These are phyloP conservation scores for Colletotrichum limetticola DNA, from an alignment of 2,329 filamentous ascomycete species.

Conservation along the genomic window DNA sequence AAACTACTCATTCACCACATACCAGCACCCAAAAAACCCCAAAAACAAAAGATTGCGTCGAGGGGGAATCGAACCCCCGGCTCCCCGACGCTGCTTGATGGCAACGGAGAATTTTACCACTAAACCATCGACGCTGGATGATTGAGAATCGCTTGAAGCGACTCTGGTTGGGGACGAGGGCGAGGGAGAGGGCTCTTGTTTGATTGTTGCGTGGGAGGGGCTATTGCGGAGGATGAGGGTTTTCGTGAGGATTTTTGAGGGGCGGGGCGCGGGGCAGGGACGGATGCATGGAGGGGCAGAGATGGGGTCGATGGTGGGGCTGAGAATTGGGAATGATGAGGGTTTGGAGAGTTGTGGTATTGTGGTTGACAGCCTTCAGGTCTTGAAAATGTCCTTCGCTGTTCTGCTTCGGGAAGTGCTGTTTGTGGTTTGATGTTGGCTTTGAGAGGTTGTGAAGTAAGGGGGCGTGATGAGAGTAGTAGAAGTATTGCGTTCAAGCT, in stretches of 20 bases:
- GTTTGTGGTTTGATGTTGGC: not conserved
- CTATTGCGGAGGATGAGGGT: not conserved
- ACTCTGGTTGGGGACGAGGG: not conserved
- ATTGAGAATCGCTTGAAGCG: not conserved
- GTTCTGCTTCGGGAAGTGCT: not conserved
- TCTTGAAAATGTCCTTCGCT: not conserved
- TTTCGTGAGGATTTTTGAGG: not conserved
- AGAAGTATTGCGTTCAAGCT: too few relatives aligned
- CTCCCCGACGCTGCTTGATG: constrained; percentile 18
- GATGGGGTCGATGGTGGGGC: not conserved
- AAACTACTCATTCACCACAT: not conserved
- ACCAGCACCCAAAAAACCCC: too few relatives aligned
- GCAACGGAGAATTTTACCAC: constrained; percentile 24
- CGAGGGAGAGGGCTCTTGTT: not conserved
- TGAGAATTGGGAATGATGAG: not conserved
- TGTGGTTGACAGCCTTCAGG: not conserved
- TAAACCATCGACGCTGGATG: constrained; percentile 12
- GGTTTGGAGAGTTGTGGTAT: not conserved
- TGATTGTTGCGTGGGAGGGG: not conserved
- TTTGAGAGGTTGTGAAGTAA: too few relatives aligned
- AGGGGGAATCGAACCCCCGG: constrained; percentile 22
- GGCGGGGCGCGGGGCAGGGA: not conserved
- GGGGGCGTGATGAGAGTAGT: too few relatives aligned
- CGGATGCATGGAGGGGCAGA: not conserved
- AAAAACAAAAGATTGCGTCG: not conserved